Conservation (phyloP, 768 basidiomycete species). For the Amanita muscaria region DNA sequence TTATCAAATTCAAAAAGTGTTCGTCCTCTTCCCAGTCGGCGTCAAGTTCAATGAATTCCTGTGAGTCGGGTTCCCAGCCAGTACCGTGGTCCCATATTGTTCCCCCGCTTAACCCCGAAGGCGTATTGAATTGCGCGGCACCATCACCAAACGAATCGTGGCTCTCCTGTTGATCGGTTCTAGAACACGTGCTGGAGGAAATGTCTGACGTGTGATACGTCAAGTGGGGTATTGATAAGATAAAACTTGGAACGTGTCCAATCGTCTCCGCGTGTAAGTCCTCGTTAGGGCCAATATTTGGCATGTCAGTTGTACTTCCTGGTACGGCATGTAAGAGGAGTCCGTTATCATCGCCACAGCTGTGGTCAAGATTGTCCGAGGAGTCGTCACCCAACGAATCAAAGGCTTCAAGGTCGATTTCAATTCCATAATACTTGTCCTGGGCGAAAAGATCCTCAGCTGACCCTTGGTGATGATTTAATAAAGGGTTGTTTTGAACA, state of each 20-base stretch:
- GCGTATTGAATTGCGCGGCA: too few species aligned
- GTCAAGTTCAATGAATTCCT: too few species aligned
- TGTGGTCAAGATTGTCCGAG: not conserved
- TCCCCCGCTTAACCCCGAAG: not conserved
- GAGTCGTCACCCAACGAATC: not conserved
- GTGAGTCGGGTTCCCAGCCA: too few species aligned
- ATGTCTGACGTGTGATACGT: not conserved
- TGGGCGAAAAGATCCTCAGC: constrained; percentile 3
- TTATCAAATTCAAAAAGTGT: too few species aligned
- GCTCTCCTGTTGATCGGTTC: not conserved
- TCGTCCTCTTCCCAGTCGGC: too few species aligned
- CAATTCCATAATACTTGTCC: not conserved
- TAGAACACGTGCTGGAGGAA: constrained; percentile 3
- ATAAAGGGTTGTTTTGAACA: not conserved
- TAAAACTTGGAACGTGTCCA: constrained; percentile 1
- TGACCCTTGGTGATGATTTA: not conserved
- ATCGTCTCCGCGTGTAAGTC: not conserved
- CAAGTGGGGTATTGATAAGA: constrained; percentile 4
- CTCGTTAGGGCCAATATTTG: not conserved
- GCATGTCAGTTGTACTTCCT: not conserved
- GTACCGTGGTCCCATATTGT: not conserved
- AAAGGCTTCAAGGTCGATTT: not conserved
- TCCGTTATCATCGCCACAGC: not conserved
- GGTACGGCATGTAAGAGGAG: constrained; percentile 1
- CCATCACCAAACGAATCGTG: not conserved